Conservation (phyloP, 1,139 yeast genomes). For the Diutina mesorugosa region DNA sequence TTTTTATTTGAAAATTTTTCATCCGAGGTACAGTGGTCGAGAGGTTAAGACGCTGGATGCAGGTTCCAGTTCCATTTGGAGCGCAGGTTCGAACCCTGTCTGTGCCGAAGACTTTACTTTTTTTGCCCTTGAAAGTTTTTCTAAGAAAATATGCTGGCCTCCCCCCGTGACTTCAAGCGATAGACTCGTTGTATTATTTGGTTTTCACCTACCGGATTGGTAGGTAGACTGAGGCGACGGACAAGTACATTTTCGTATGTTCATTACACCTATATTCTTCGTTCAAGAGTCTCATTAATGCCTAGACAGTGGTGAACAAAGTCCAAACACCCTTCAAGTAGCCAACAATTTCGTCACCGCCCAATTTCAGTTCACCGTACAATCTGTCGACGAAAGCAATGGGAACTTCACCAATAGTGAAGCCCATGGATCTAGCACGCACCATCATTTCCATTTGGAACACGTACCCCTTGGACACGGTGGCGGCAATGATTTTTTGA, state of each 20-base stretch:
- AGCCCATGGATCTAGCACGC: conserved; percentile 61
- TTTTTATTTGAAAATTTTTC: background rate
- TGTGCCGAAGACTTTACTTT: background rate
- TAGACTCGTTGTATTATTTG: too few relatives aligned
- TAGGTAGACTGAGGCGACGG: too few relatives aligned
- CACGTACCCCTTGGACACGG: conserved; percentile 71
- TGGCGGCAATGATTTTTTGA: conserved; percentile 52
- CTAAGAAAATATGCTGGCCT: too few relatives aligned
- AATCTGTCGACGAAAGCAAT: conserved; percentile 70
- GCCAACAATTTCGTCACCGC: conserved; percentile 73
- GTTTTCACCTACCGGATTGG: too few relatives aligned
- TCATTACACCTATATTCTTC: background rate
- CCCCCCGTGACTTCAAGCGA: too few relatives aligned
- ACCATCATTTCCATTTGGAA: conserved; percentile 91
- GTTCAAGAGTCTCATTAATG: background rate
- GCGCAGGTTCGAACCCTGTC: conserved; percentile 3
- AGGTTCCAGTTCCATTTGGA: conserved; percentile 2
- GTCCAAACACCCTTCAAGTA: conserved; percentile 68
- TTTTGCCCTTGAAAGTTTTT: background rate
- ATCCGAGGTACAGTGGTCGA: conserved; percentile 1
- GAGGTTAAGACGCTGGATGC: conserved; percentile 2
- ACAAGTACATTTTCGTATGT: background rate
- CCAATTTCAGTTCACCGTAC: conserved; percentile 71
- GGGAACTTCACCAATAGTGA: conserved; percentile 69
- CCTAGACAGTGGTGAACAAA: conserved; percentile 48